Percentiles rank a stretch among this genome's conserved stretches.
Conservation (phyloP, 495 filamentous ascomycete species). For the Neurospora hispaniola region DNA sequence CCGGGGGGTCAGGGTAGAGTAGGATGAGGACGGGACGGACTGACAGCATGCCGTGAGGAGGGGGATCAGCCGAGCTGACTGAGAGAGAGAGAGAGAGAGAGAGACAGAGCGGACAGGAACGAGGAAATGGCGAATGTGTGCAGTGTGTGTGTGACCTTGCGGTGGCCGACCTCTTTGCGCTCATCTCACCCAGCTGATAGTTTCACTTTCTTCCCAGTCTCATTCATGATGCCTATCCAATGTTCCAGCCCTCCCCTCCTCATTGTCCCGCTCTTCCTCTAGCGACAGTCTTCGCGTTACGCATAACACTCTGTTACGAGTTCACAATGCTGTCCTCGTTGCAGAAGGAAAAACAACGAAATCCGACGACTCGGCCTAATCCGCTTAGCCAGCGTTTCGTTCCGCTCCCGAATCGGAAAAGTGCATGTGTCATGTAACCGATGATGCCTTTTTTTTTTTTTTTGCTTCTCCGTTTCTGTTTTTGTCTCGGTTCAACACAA, state of each 20-base stretch:
- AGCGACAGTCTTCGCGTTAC: neutral
- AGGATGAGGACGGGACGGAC: neutral
- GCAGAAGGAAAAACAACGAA: neutral
- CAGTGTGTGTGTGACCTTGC: neutral
- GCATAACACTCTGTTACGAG: neutral
- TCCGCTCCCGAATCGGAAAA: neutral
- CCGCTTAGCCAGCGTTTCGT: neutral
- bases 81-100: neutral
- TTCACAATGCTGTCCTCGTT: neutral
- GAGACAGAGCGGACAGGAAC: too few relatives aligned
- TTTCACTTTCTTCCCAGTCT: neutral
- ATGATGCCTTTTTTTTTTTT: neutral
- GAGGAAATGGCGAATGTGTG: too few relatives aligned
- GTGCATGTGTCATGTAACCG: neutral
- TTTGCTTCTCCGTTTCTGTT: neutral
- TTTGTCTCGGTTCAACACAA: neutral
- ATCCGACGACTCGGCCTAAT: neutral
- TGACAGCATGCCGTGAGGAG: neutral
- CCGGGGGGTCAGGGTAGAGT: neutral
- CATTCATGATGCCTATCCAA: neutral
- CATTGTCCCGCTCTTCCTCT: neutral
- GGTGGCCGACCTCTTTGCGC: neutral
- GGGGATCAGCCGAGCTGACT: neutral
- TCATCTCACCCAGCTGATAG: neutral
- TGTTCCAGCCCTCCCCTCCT: neutral